Evolutionary conservation across 2,329 filamentous ascomycete species (phyloP).

Genomic region (Aspergillus terreus): DNA sequence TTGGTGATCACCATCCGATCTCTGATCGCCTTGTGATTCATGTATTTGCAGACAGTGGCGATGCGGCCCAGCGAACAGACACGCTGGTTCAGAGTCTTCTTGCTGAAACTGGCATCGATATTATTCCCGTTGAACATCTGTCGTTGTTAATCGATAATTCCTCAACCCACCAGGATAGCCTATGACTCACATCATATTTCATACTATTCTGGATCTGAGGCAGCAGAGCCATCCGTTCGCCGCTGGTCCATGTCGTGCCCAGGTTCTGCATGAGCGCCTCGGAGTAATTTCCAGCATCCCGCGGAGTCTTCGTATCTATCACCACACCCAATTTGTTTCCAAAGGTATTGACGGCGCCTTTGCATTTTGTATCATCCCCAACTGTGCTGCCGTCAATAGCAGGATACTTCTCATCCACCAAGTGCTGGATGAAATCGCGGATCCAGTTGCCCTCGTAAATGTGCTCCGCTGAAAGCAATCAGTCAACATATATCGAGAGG

Average conservation of each 20-base stretch:
- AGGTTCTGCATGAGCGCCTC: conserved; percentile 8
- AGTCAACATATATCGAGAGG: not conserved
- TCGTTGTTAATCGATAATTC: not conserved
- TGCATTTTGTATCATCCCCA: not conserved
- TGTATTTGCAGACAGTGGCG: conserved; percentile 4
- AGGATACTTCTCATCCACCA: not conserved
- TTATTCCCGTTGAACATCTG: not conserved
- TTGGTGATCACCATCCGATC: not conserved
- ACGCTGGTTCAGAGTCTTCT: not conserved
- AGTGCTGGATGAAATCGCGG: conserved; percentile 1
- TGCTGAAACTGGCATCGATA: not conserved
- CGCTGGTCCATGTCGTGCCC: not conserved
- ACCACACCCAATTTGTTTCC: not conserved
- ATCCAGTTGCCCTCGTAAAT: conserved; percentile 10
- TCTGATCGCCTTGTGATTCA: not conserved
- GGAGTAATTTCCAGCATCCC: not conserved
- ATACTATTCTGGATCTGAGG: not conserved
- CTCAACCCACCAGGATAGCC: not conserved
- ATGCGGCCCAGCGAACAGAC: not conserved
- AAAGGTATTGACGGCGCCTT: not conserved
- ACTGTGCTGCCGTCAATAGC: not conserved
- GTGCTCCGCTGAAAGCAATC: conserved; percentile 6
- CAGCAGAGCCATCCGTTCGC: not conserved
- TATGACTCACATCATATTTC: not conserved
- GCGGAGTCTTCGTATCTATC: not conserved